Base-by-base conservation (phyloP, 2,329 filamentous ascomycete genomes). In the Fusarium napiforme region DNA sequence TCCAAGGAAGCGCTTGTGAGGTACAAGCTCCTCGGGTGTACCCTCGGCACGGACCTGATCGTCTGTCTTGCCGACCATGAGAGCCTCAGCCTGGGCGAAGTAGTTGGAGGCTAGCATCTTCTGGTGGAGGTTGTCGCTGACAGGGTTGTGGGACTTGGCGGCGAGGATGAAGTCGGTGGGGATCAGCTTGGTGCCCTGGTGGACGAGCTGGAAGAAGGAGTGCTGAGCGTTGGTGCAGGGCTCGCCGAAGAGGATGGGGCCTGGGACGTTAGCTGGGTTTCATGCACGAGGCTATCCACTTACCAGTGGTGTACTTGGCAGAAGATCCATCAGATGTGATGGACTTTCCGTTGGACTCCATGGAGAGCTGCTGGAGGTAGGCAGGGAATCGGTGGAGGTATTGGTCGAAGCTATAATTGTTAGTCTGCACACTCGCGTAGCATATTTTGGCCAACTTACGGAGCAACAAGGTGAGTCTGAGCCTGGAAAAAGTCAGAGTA, bases 301-400 rank as follows among this genome's bases (percentile, higher is more conserved):
- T 75, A 85, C 84, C 96, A 42, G 96, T 99, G 66, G 95, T 98
- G 88, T 99, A 99, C 87, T 97, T 97, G 81, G 97, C 95, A 69
- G 97, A 90, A 42, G 95, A 92, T 65, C 90, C 92, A 79, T 96
- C 94, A n/a, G 90, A 91, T 71, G 96, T 97, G 81, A 98, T 95
- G 70, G 93, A 94, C 89, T 99, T 99, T 82, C 96, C 96, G 84
- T 99, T 99, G 71, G 96, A 98, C 88, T 99, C 96, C 96, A 99
- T 99, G 70, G 96, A 98, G 68, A 99, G 89, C 86, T 99, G 96
- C 87, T 99, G 96, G 62, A 99, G 93, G 87, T 99, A 99, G 78
- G 96, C 96, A 42, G 96, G 95, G 92, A 99, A 98, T 77, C 96
- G 94, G 90, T 98, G 95, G 76, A 99, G 92, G 87, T 99, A 99